These are phyloP conservation scores for Entonaema liquescens DNA, from an alignment of 495 filamentous ascomycete species.

Conservation along the genomic window DNA sequence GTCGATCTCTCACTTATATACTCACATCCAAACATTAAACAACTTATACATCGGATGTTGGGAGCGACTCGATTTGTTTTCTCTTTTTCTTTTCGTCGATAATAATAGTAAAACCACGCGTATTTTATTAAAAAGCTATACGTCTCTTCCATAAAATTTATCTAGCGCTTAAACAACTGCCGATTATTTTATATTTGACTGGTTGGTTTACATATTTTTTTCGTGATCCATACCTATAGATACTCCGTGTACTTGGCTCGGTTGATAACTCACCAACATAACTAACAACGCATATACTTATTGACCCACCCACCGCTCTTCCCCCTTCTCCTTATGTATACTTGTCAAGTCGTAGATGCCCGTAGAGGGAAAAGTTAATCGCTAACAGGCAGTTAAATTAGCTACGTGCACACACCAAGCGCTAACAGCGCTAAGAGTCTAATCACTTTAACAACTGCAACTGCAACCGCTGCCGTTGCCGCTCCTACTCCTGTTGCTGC, in stretches of 20 bases:
- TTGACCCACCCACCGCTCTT: neutral
- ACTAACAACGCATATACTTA: neutral
- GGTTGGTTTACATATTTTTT: neutral
- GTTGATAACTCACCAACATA: neutral
- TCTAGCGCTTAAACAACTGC: neutral
- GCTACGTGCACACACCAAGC: slow-evolving; percentile 19
- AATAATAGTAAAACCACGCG: neutral
- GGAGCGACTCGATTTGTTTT: neutral
- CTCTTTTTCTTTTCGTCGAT: neutral
- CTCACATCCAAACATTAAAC: neutral
- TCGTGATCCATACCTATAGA: neutral
- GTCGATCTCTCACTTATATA: neutral
- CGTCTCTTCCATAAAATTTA: neutral
- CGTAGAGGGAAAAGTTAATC: neutral
- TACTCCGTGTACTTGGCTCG: neutral
- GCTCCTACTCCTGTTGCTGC: neutral
- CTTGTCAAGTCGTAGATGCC: neutral
- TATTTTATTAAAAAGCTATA: neutral
- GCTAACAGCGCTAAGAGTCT: slow-evolving; percentile 16
- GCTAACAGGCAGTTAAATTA: slow-evolving; percentile 7
- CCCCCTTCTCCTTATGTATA: neutral
- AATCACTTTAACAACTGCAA: slow-evolving; percentile 5
- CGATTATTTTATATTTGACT: neutral
- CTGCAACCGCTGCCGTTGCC: neutral
- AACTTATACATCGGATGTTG: neutral